Base-by-base conservation (phyloP, 192 early-diverging fungal species). In the Backusella tuberculispora region DNA sequence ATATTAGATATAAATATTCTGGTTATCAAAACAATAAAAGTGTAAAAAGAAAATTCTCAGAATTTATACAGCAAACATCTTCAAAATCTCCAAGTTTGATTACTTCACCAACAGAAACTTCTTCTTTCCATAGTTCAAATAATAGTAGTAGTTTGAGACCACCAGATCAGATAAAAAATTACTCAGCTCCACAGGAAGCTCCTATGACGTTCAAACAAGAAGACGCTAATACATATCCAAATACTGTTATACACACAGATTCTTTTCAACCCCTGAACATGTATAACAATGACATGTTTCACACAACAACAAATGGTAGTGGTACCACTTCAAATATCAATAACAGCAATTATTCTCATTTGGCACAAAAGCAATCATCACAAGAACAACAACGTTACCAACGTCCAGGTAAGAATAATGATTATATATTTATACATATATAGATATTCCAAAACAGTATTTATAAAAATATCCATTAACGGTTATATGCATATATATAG, bases 21-120 rank as follows among this genome's bases (percentile, higher is more conserved):
- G 53, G 41, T 5, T 67, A 42, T 43, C 66, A 67, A 40, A 67
- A 42, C 41, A 67, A 41, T 24, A 67, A 41, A 8, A 66, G 64
- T 12, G 10, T 12, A 60, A 67, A 67, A 42, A 67, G 66, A 67
- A 67, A 67, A 67, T 67, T 41, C 41, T 67, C 66, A 43, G 66
- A 67, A 12, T 67, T 67, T 41, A 43, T 41, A 12, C 53, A 26
- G 10, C 19, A 60, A 26, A 60, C 53, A 26, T 15, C 64, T 2
- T 64, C 63, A 17, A 38, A 64, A 15, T 15, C 64, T 66, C 38
- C 64, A 38, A 66, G 38, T 26, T 15, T 66, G 15, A 5, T 60
- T 4, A 10, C 53, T 26, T 60, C 53, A 60, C 53, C 53, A 60
- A 4, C 53, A 34, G 29, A 34, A 34, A 34, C 29, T 34, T 34